Evolutionary conservation across 257 asterid genomes (phyloP), one percentile per base, ranked within the genome.

Genomic region (Solanum bulbocastanum): DNA sequence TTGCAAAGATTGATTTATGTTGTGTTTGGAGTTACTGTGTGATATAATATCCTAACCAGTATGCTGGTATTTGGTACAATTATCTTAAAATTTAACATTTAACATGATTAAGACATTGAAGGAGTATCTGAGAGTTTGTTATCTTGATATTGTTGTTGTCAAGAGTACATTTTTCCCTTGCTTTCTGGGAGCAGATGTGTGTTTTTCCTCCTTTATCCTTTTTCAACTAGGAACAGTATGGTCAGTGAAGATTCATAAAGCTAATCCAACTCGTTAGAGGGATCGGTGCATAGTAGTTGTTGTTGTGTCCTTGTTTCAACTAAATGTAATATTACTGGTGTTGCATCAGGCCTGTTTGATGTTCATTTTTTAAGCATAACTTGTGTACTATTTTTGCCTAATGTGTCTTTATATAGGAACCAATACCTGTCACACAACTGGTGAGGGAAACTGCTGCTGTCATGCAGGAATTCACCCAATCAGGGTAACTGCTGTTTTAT

Each of bases 401-500:
- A 30, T 49, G 25, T 82, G 44, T 82, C 69, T 49, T 4, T 49
- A 18, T 87, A 15, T 83, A 97, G 99, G 99, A 97, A 92, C 90
- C 96, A 62, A 96, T 96, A 90, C 99, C 99, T 52, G 98, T 96
- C 85, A 97, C 99, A 82, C 99, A 97, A 83, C 90, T 97, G 90
- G 99, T 97, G 91, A 92, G 99, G 95, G 99, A 97, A 90, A 97
- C 99, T 44, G 99, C 99, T 84, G 93, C 98, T 36, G 99, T 97
- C 86, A 97, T 97, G 99, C 99, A 97, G 91, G 99, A 97, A 88
- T 97, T 97, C 93, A 97, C 99, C 87, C 99, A 97, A 87, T 97
- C 99, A 52, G 99, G 99, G 99, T 97, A 94, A 85, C 36, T 52
- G 30, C 40, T 71, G 32, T 49, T 87, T 39, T 18, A 68, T 69